Base-by-base conservation (phyloP, 1,284 basidiomycete genomes). In the Puccinia hordei region DNA sequence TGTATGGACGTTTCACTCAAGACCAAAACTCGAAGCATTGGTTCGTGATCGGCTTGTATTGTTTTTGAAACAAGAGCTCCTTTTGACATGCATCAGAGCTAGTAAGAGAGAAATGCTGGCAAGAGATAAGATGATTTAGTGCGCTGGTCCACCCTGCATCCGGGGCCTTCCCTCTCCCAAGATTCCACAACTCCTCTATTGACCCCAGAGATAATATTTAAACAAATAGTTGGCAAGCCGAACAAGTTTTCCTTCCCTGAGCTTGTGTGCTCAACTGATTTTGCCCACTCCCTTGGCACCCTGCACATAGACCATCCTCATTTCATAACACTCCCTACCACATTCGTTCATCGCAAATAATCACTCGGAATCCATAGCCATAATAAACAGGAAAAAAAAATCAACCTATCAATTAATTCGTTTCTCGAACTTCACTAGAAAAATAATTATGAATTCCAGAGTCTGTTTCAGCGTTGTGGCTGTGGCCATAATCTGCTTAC, bases 271-370 rank as follows among this genome's bases (percentile, higher is more conserved):
- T 69, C 66, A 69, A 27, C 66, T 33, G 66, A n/a, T 49, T 27
- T 19, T 27, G 19, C n/a, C 38, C 38, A 51, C 19, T 69, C 22
- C n/a, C 66, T 49, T 46, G 27, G n/a, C n/a, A 63, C 13, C 66
- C 44, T 15, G 24, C 41, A 5, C 15, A 69, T 13, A 63, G 30
- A 19, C 61, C 30, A 49, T 19, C n/a, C 44, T 27, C 24, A 46
- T 49, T 30, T 38, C 1, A 38, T n/a, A 27, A 63, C 66, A n/a
- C 66, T 69, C 66, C 17, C 46, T 69, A 69, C 46, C 44, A 69
- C 66, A 69, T 51, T 69, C 66, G 44, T 69, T 69, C 44, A 49
- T 69, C 38, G 46, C 10, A 30, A 49, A 69, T 51, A 69, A 63
- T n/a, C 61, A 19, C 61, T 63, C 15, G 44, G 27, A 41, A 63